Conservation (phyloP, 805 yeast genomes). For the Ogataea saltuana region DNA sequence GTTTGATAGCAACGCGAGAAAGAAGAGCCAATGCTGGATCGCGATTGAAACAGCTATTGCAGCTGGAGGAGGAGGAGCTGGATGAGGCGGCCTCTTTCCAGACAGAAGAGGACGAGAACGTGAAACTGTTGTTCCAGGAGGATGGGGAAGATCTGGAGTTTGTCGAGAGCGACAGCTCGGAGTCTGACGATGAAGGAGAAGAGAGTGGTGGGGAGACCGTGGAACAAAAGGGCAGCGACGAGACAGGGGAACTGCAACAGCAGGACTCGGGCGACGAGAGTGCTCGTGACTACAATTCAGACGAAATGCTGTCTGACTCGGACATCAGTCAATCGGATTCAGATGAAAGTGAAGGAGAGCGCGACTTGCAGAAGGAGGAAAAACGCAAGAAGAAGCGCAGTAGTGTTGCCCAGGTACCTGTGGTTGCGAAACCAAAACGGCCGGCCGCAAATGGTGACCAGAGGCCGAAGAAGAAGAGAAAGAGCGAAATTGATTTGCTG, state of each 20-base stretch:
- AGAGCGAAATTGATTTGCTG: constrained; percentile 28
- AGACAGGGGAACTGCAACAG: constrained; percentile 26
- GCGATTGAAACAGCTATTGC: constrained; percentile 68
- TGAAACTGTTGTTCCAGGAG: constrained; percentile 67
- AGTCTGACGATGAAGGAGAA: constrained; percentile 33
- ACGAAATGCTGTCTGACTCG: constrained; percentile 58
- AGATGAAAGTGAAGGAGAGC: constrained; percentile 57
- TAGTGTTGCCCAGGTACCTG: constrained; percentile 46
- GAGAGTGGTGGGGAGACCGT: constrained; percentile 26
- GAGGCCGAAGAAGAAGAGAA: constrained; percentile 32
- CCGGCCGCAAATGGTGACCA: constrained; percentile 29
- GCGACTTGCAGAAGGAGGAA: constrained; percentile 37
- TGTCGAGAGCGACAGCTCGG: constrained; percentile 31
- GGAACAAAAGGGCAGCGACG: constrained; percentile 23
- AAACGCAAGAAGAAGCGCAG: constrained; percentile 34
- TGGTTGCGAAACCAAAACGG: constrained; percentile 25
- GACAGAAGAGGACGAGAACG: constrained; percentile 73
- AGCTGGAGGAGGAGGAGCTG: constrained; percentile 54
- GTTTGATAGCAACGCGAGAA: constrained; percentile 71
- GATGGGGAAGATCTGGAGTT: constrained; percentile 58
- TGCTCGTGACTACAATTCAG: constrained; percentile 36
- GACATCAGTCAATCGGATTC: constrained; percentile 50
- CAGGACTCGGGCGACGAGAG: constrained; percentile 34
- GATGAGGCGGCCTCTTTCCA: constrained; percentile 21
- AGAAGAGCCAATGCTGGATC: constrained; percentile 91